Percentiles rank a stretch among this genome's conserved stretches.
These are phyloP conservation scores for Cutaneotrichosporon sp. DNA, from an alignment of 1,284 basidiomycete genomes.

Conservation along the genomic window DNA sequence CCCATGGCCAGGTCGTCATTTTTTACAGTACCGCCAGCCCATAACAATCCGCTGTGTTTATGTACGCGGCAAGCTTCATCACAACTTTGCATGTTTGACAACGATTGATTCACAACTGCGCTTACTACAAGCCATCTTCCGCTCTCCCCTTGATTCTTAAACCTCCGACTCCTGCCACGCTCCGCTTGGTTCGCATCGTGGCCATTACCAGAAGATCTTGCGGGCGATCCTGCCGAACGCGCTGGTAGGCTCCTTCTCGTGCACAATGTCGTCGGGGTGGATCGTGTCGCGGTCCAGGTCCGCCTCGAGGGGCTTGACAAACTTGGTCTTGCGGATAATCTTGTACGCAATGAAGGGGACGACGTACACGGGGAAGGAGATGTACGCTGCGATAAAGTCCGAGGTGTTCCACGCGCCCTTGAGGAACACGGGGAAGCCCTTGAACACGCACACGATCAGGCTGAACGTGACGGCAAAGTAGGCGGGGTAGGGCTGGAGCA, in stretches of 20 bases:
- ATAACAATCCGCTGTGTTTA: too few relatives aligned
- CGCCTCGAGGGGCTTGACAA: slow-evolving; percentile 1
- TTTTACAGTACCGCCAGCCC: too few relatives aligned
- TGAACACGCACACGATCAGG: slow-evolving; percentile 30
- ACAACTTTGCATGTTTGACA: too few relatives aligned
- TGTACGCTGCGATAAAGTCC: slow-evolving; percentile 29
- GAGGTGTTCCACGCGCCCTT: slow-evolving; percentile 23
- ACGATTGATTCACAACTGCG: too few relatives aligned
- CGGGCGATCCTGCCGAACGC: slow-evolving; percentile 52
- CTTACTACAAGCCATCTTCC: too few relatives aligned
- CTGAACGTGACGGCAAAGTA: slow-evolving; percentile 29
- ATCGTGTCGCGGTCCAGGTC: not conserved
- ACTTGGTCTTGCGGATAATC: not conserved
- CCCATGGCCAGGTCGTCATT: too few relatives aligned
- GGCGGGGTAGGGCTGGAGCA: slow-evolving; percentile 31
- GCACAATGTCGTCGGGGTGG: not conserved
- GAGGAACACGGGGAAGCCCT: slow-evolving; percentile 33
- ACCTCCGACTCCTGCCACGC: too few relatives aligned
- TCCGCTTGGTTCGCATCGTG: too few relatives aligned
- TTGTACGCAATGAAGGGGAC: not conserved
- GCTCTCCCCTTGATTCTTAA: too few relatives aligned
- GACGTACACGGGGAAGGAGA: slow-evolving; percentile 60
- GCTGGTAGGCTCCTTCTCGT: not conserved
- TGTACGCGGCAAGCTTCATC: too few relatives aligned
- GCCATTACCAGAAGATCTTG: not conserved